Evolutionary conservation across 345 rosid species (phyloP).

Genomic region (Rhodamnia argentea): DNA sequence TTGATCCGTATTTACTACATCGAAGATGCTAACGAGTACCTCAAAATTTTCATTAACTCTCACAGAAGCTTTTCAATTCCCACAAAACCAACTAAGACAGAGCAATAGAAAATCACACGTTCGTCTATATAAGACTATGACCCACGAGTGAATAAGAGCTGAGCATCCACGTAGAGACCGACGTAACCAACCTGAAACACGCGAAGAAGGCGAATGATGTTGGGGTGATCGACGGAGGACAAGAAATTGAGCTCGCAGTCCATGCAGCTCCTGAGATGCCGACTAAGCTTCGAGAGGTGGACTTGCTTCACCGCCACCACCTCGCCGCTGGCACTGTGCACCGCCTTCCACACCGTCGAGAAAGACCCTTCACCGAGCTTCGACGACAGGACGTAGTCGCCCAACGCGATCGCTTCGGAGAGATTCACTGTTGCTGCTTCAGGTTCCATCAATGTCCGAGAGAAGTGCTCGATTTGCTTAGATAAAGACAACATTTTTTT

Average conservation of each 20-base stretch:
- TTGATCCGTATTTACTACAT: background rate
- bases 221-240: constrained; percentile 49
- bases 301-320: constrained; percentile 54
- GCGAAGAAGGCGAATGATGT: constrained; percentile 44
- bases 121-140: background rate
- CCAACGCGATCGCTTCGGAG: background rate
- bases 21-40: background rate
- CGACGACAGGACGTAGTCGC: constrained; percentile 29
- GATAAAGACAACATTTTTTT: background rate
- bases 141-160: background rate
- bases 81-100: background rate
- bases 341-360: constrained; percentile 44
- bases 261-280: constrained; percentile 31
- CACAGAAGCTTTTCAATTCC: background rate
- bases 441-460: constrained; percentile 2
- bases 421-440: background rate
- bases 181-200: constrained; percentile 20
- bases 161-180: background rate
- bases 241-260: constrained; percentile 45
- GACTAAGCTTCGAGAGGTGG: constrained; percentile 36
- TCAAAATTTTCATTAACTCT: background rate
- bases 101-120: background rate
- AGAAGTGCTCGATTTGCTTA: background rate
- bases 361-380: constrained; percentile 38
- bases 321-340: constrained; percentile 29